These are phyloP conservation scores for Pueraria montana DNA, from an alignment of 306 rosid genomes.

Conservation along the genomic window DNA sequence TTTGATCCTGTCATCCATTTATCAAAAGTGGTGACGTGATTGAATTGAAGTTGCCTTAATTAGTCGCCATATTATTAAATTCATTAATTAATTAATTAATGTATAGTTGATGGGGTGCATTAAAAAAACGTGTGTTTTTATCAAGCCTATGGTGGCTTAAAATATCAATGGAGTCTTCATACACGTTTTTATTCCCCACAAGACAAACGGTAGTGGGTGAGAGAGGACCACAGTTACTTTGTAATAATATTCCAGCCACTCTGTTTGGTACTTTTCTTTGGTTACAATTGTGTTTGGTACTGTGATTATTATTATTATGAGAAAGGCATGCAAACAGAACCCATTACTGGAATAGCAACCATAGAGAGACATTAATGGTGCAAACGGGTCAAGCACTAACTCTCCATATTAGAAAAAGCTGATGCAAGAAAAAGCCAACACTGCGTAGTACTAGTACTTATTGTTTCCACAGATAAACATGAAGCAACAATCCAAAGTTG, in stretches of 20 bases:
- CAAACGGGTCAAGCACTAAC: conserved; percentile 39
- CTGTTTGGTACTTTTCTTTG: neutral
- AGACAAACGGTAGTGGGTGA: conserved; percentile 33
- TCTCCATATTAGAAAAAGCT: neutral
- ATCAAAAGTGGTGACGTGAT: conserved; percentile 13
- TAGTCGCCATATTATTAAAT: neutral
- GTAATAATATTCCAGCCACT: conserved; percentile 23
- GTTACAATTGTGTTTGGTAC: neutral
- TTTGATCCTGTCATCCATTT: neutral
- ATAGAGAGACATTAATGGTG: neutral
- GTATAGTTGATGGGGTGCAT: neutral
- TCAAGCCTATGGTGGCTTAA: conserved; percentile 17
- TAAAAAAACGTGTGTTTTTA: conserved; percentile 32
- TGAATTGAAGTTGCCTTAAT: conserved; percentile 19
- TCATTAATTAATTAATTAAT: neutral
- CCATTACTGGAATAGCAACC: no score
- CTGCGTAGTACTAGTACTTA: neutral
- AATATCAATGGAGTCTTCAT: neutral
- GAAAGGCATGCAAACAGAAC: conserved; percentile 6
- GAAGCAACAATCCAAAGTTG: conserved; percentile 29
- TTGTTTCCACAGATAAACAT: conserved; percentile 25
- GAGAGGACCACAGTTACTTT: conserved; percentile 27
- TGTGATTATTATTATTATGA: neutral
- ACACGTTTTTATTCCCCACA: conserved; percentile 34
- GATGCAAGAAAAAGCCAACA: neutral